Evolutionary conservation across 2,329 filamentous ascomycete genomes (phyloP).

Genomic region (Coniella lustricola): DNA sequence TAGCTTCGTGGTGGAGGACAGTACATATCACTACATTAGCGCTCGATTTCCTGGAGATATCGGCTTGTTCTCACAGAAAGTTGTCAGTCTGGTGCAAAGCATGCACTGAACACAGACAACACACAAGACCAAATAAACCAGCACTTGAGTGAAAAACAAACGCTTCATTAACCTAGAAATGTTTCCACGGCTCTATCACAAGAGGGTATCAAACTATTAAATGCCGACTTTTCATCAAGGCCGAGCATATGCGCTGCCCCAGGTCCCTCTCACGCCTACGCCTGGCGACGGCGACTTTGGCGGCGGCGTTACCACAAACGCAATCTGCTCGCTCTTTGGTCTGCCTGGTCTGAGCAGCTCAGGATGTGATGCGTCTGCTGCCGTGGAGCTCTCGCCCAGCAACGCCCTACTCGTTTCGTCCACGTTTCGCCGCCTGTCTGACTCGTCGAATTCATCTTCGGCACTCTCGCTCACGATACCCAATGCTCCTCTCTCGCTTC

Average conservation of each 20-base stretch:
- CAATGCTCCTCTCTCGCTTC: constrained; percentile 16
- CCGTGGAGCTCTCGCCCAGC: constrained; percentile 1
- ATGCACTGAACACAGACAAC: constrained; percentile 21
- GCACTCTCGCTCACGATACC: constrained; percentile 4
- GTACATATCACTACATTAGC: constrained; percentile 42
- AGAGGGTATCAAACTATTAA: constrained; percentile 3
- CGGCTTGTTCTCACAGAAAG: constrained; percentile 33
- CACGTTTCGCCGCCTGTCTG: not conserved
- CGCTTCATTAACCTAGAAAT: constrained; percentile 1
- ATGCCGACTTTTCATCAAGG: not conserved
- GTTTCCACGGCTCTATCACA: not conserved
- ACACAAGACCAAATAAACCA: too few relatives aligned
- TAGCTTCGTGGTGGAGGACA: constrained; percentile 43
- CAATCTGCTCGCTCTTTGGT: constrained; percentile 15
- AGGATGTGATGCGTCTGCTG: not conserved
- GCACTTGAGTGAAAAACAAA: not conserved
- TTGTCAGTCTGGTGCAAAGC: constrained; percentile 33
- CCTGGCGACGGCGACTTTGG: not conserved
- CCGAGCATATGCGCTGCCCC: constrained; percentile 3
- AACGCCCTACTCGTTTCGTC: constrained; percentile 9
- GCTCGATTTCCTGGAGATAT: constrained; percentile 39
- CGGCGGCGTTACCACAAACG: constrained; percentile 14
- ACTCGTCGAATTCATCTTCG: not conserved
- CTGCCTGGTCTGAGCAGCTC: constrained; percentile 7
- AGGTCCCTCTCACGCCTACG: not conserved